Conservation (phyloP, 78 protist species). For the Polysphondylium violaceum region DNA sequence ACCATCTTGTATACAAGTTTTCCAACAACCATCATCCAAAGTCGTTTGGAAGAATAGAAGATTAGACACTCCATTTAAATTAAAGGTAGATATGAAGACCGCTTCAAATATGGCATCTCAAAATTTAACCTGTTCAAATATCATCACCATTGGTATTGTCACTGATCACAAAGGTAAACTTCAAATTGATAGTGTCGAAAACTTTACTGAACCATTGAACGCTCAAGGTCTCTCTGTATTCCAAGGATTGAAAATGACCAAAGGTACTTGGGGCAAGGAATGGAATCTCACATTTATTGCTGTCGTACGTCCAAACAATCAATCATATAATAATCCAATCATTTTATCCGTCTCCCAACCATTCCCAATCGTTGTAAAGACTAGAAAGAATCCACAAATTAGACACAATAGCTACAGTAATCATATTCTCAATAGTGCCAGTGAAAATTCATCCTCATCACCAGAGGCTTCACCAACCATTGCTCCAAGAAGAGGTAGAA, state of each 20-base stretch:
- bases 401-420: slow-evolving; percentile 36
- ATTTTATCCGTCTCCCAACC: slow-evolving; percentile 64
- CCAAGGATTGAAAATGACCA: slow-evolving; percentile 77
- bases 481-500: slow-evolving; percentile 59
- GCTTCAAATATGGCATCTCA: slow-evolving; percentile 43
- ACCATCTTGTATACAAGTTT: slow-evolving; percentile 62
- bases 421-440: slow-evolving; percentile 20
- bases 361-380: slow-evolving; percentile 69
- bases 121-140: neutral
- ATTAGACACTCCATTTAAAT: slow-evolving; percentile 67
- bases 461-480: slow-evolving; percentile 74
- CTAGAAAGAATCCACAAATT: slow-evolving; percentile 74
- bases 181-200: slow-evolving; percentile 66
- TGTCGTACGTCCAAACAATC: slow-evolving; percentile 54
- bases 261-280: slow-evolving; percentile 80
- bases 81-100: slow-evolving; percentile 41
- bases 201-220: slow-evolving; percentile 71
- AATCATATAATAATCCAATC: slow-evolving; percentile 43
- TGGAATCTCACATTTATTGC: slow-evolving; percentile 71
- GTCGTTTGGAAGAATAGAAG: slow-evolving; percentile 77
- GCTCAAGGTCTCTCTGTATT: slow-evolving; percentile 57
- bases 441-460: slow-evolving; percentile 62
- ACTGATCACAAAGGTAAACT: slow-evolving; percentile 79
- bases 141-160: slow-evolving; percentile 52
- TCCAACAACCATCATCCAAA: slow-evolving; percentile 62